A percentile compares a stretch with the other conserved stretches of the same genome.
These are phyloP conservation scores for Melastoma candidum DNA, from an alignment of 441 rosid species.

Conservation along the genomic window DNA sequence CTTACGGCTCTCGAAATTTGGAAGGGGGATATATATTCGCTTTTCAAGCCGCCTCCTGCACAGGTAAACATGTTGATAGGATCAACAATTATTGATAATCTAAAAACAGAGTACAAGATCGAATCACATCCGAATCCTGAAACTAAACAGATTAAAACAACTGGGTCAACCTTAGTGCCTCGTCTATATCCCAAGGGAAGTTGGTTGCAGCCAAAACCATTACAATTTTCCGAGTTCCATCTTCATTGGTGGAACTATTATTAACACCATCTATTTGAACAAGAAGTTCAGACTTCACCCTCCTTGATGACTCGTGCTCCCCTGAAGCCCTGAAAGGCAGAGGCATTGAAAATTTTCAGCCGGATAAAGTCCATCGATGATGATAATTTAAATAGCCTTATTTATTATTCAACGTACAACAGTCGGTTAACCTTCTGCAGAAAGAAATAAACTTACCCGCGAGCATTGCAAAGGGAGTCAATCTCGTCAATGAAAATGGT, in stretches of 20 bases:
- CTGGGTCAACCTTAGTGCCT: conserved; percentile 71
- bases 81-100: conserved; percentile 1
- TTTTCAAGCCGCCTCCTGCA: conserved; percentile 98
- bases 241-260: conserved; percentile 75
- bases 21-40: conserved; percentile 96
- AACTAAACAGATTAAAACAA: conserved; percentile 1
- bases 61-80: conserved; percentile 2
- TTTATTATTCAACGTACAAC: background rate
- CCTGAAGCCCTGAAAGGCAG: conserved; percentile 68
- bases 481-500: conserved; percentile 83
- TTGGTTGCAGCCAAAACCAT: conserved; percentile 99
- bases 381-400: background rate
- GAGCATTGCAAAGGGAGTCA: conserved; percentile 75
- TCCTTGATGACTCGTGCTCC: conserved; percentile 97
- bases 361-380: conserved; percentile 2
- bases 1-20: conserved; percentile 90
- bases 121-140: background rate
- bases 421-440: background rate
- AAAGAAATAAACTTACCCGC: conserved; percentile 41
- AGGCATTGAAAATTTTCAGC: background rate
- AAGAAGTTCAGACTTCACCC: conserved; percentile 98
- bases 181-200: conserved; percentile 99
- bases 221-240: conserved; percentile 90
- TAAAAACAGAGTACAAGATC: background rate
- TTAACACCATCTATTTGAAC: conserved; percentile 99